Evolutionary conservation across 768 basidiomycete species (phyloP), one percentile per base, ranked within the genome.

Genomic region (Favolaschia claudopus): DNA sequence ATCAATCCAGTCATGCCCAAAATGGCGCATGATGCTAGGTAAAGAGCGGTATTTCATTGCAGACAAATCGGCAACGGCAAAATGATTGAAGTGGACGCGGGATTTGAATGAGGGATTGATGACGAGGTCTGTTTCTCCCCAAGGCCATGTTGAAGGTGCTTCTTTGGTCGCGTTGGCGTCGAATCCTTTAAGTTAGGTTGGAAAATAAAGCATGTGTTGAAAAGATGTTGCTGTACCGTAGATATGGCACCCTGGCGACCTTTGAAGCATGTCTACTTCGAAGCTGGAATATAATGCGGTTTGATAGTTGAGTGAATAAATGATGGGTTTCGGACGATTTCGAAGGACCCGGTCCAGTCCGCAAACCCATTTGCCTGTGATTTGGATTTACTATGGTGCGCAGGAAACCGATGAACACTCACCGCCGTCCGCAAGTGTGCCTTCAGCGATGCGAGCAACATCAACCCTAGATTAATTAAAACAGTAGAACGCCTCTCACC

Each of bases 301-400:
- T 62, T 74, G 75, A 70, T 61, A 61, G 77, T 79, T 80, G 29
- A 83, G 73, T 7, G 81, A 77, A 51, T 84, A 82, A 53, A 82
- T 62, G 29, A 82, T 67, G 58, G 77, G 79, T n/a, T 76, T 69
- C 27, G 70, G 69, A 57, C 80, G 80, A 39, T 73, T 66, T 1
- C 40, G 37, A 42, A 70, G 64, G 31, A 84, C 69, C 9, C 76
- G 73, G n/a, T 76, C 76, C 19, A 84, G 64, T 7, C 83, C 82
- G 63, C 82, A 82, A 14, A 80, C 70, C 78, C 81, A 83, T 67
- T 82, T 84, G 27, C 82, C 80, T 19, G 82, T 81, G 60, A 43
- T 10, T 43, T 13, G 22, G 22, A 14, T 43, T 14, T 22, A 10
- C 14, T 12, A 22, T 22, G 40, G 24, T 14, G 13, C 40, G 40